phyloP scores from a whole-genome alignment of 2,329 filamentous ascomycete genomes.

The Teratosphaeria viscida region DNA sequence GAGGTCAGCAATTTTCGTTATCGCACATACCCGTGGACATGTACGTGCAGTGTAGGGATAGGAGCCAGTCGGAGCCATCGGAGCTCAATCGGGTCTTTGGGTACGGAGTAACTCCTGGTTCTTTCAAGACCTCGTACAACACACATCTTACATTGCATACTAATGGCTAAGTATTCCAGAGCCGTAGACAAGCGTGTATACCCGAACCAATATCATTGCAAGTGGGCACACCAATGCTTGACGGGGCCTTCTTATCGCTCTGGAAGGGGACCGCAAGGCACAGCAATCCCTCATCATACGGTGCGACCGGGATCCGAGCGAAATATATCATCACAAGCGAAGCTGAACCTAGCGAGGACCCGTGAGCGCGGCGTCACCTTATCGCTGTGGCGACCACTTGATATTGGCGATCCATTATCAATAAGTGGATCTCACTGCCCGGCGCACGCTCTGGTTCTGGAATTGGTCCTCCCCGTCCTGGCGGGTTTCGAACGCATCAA shows the following conservation, averaged over 20 bases:
- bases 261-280: neutral
- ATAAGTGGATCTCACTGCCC: neutral
- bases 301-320: neutral
- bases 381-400: neutral
- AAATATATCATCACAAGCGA: neutral
- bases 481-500: neutral
- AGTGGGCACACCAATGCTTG: neutral
- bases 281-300: neutral
- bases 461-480: neutral
- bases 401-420: neutral
- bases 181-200: neutral
- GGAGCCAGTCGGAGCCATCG: too few species aligned
- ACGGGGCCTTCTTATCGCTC: neutral
- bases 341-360: neutral
- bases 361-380: neutral
- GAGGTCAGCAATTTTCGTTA: too few species aligned
- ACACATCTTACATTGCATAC: neutral
- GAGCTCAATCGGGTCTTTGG: too few species aligned
- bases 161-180: neutral
- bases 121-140: neutral
- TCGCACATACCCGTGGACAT: too few species aligned
- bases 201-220: neutral
- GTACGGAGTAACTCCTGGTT: too few species aligned
- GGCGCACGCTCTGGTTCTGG: neutral
- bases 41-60: too few species aligned